Conservation (phyloP, 2,329 filamentous ascomycete genomes). For the Colletotrichum incanum region DNA sequence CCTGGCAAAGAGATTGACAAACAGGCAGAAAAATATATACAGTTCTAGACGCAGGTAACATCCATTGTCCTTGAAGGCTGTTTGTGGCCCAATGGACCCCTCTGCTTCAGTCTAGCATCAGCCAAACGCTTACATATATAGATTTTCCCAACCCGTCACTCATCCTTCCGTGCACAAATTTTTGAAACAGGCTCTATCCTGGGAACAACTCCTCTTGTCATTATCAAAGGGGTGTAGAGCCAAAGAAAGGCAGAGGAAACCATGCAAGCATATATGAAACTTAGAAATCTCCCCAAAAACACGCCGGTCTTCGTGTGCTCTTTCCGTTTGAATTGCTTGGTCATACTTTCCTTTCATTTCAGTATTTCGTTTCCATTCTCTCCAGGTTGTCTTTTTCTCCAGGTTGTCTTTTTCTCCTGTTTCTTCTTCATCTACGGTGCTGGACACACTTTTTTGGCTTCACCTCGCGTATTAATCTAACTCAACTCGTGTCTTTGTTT, state of each 20-base stretch:
- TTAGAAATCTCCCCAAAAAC: constrained; percentile 29
- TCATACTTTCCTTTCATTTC: constrained; percentile 25
- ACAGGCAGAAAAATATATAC: neutral
- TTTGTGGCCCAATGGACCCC: neutral
- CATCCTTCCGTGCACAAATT: constrained; percentile 2
- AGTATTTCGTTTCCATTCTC: constrained; percentile 1
- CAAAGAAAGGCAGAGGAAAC: neutral
- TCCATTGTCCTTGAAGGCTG: constrained; percentile 11
- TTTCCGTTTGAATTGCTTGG: constrained; percentile 26
- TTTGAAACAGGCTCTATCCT: constrained; percentile 36
- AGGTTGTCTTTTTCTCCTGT: constrained; percentile 20
- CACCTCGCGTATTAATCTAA: constrained; percentile 25
- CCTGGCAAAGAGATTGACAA: neutral
- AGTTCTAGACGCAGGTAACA: neutral
- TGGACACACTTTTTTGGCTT: constrained; percentile 30
- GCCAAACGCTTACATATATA: neutral
- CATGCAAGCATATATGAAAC: constrained; percentile 29
- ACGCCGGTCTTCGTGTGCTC: constrained; percentile 23
- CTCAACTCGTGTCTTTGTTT: constrained; percentile 39
- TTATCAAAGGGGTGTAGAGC: constrained; percentile 1
- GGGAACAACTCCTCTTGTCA: constrained; percentile 17
- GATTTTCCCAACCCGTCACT: neutral
- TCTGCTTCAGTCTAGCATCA: neutral
- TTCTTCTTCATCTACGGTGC: constrained; percentile 34
- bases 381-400: constrained; percentile 20